These are phyloP conservation scores for Vaccinium macrocarpon DNA, from an alignment of 148 eudicot species.

Conservation along the genomic window DNA sequence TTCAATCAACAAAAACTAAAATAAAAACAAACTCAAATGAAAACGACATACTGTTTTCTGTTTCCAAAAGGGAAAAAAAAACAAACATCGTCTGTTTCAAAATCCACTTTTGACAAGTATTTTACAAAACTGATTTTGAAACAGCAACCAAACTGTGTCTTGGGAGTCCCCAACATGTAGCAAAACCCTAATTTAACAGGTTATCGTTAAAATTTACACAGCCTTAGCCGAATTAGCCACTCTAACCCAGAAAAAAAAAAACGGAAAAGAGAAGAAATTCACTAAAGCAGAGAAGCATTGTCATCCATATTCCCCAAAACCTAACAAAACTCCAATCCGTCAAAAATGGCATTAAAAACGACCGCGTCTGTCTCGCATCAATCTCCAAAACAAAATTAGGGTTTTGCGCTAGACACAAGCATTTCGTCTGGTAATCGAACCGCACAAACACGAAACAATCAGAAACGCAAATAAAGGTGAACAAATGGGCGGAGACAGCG, in stretches of 20 bases:
- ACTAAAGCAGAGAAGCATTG: not conserved
- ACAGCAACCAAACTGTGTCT: not conserved
- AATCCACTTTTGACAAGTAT: not conserved
- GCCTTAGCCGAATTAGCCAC: not conserved
- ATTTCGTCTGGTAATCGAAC: not conserved
- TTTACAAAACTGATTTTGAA: not conserved
- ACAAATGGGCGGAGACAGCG: not conserved
- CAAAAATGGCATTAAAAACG: not conserved
- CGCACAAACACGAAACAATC: not conserved
- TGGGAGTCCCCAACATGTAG: not conserved
- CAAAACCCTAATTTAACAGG: not conserved
- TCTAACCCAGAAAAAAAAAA: not conserved
- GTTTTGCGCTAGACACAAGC: not conserved
- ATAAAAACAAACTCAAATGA: too few relatives aligned
- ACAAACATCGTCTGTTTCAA: not conserved
- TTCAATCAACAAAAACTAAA: not conserved
- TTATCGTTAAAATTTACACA: not conserved
- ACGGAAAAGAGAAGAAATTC: not conserved
- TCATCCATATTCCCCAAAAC: not conserved
- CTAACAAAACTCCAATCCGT: not conserved
- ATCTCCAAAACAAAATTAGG: slow-evolving; percentile 8
- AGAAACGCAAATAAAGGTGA: not conserved
- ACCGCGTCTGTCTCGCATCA: not conserved
- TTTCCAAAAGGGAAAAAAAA: not conserved
- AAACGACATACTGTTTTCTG: not conserved